Evolutionary conservation across 2,329 filamentous ascomycete genomes (phyloP), one percentile per base, ranked within the genome.

Genomic region (Trichoderma polysporum): DNA sequence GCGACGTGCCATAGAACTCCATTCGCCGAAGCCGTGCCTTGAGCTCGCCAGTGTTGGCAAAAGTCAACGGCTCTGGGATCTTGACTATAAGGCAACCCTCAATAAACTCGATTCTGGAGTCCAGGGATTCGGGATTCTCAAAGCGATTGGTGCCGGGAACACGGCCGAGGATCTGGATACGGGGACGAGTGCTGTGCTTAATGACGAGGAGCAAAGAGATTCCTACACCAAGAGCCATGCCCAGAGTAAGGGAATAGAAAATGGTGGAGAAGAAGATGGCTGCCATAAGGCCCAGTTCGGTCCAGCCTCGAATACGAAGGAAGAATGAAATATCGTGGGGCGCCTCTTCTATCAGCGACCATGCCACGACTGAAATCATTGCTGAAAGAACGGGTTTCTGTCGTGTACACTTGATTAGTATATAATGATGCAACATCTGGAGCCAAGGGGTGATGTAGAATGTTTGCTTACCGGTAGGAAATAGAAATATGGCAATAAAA

Each of bases 11-110:
- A 74, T 98, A 97, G 25, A 93, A 85, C 78, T 98, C 95, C 1
- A 99, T 84, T 7, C 95, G 84, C 6, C 91, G 85, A 12, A 99
- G 84, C 4, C 95, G 86, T 61, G 90, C 90, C 78, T 96, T 97
- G 52, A 99, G 82, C 72, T 95, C 92, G 54, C 94, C 95, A 0
- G 95, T 98, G 77, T 99, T 99, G 74, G 94, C 94, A 77, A 99
- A 99, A 0, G 94, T 98, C 59, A 99, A 82, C 0, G 95, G 95
- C 76, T 99, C 95, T 0, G 95, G 94, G 65, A 99, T 98, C 82
- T 98, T 98, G 73, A 98, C 93, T 68, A 99, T 97, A 10, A 99
- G 82, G 68, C 92, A 96, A 17, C 94, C 92, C 70, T 97, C 94
- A 62, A 97, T 86, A 73, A 97, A 94, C 76, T 98, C 94, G 3